These are phyloP conservation scores for Saxophila tyrrhenica DNA, from an alignment of 495 filamentous ascomycete species.

Conservation along the genomic window DNA sequence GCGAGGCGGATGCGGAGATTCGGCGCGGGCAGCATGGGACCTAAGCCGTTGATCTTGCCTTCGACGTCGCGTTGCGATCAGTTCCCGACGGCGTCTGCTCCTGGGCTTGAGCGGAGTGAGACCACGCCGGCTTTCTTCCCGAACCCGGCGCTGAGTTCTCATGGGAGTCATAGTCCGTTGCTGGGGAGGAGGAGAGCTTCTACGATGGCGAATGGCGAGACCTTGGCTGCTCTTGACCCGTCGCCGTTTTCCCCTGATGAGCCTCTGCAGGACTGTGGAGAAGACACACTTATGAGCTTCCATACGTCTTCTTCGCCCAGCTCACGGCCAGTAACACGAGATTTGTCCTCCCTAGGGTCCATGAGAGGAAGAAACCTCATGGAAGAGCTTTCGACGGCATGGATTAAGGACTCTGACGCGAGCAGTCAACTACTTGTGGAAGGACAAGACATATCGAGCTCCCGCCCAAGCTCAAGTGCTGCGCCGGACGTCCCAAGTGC, in stretches of 20 bases:
- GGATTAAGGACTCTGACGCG: not conserved
- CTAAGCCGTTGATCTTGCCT: conserved; percentile 18
- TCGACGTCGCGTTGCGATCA: conserved; percentile 10
- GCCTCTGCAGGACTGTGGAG: not conserved
- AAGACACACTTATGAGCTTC: not conserved
- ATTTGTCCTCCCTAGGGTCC: conserved; percentile 9
- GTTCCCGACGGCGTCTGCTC: conserved; percentile 7
- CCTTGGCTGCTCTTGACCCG: conserved; percentile 1
- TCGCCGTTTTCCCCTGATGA: conserved; percentile 9
- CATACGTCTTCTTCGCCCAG: not conserved
- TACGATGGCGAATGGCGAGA: conserved; percentile 10
- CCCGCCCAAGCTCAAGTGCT: not conserved
- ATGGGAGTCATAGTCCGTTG: conserved; percentile 8
- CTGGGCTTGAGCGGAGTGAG: conserved; percentile 11
- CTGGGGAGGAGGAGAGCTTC: conserved; percentile 13
- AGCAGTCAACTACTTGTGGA: not conserved
- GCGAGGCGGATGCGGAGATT: conserved; percentile 20
- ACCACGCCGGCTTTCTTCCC: conserved; percentile 10
- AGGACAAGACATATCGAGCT: not conserved
- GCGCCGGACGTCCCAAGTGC: not conserved
- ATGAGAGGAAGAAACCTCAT: conserved; percentile 14
- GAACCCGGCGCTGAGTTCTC: not conserved
- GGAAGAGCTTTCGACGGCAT: conserved; percentile 15
- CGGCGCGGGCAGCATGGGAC: conserved; percentile 12
- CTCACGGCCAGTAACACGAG: conserved; percentile 4